A percentile compares a stretch with the other conserved stretches of the same genome.
Evolutionary conservation across 192 early-diverging fungal genomes (phyloP).

Genomic region (Coemansia sp.): DNA sequence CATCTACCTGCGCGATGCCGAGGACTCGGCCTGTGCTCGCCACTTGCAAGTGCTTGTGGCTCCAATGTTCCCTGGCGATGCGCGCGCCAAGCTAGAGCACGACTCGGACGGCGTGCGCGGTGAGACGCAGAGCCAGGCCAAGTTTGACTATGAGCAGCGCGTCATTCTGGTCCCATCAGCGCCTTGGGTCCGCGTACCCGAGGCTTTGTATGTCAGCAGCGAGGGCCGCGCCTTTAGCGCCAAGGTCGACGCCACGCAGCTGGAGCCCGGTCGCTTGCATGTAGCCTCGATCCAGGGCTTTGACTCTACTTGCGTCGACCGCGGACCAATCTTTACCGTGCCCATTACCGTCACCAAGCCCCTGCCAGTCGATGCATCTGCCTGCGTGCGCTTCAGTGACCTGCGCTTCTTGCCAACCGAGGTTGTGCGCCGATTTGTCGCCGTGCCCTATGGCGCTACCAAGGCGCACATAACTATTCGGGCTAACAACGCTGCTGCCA

Average conservation of each 20-base stretch:
- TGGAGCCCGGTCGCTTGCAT: conserved; percentile 78
- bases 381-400: conserved; percentile 58
- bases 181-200: conserved; percentile 79
- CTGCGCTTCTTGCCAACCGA: conserved; percentile 74
- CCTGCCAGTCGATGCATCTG: conserved; percentile 47
- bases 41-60: conserved; percentile 52
- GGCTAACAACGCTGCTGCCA: conserved; percentile 33
- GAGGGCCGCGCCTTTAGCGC: conserved; percentile 68
- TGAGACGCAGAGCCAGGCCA: conserved; percentile 59
- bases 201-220: conserved; percentile 71
- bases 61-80: conserved; percentile 41
- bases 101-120: conserved; percentile 62
- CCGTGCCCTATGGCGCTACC: conserved; percentile 83
- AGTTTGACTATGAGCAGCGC: conserved; percentile 79
- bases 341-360: conserved; percentile 93
- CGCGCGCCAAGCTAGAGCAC: conserved; percentile 66
- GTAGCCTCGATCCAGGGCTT: conserved; percentile 75
- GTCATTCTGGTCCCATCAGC: conserved; percentile 69
- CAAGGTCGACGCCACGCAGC: conserved; percentile 77
- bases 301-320: conserved; percentile 71
- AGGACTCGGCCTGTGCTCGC: conserved; percentile 69
- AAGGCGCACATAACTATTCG: conserved; percentile 60
- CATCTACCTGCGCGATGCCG: conserved; percentile 83
- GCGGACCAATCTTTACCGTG: conserved; percentile 82
- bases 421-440: conserved; percentile 79